phyloP scores from a whole-genome alignment of 1,284 basidiomycete genomes.

The Apiotrichum mycotoxinovorans region DNA sequence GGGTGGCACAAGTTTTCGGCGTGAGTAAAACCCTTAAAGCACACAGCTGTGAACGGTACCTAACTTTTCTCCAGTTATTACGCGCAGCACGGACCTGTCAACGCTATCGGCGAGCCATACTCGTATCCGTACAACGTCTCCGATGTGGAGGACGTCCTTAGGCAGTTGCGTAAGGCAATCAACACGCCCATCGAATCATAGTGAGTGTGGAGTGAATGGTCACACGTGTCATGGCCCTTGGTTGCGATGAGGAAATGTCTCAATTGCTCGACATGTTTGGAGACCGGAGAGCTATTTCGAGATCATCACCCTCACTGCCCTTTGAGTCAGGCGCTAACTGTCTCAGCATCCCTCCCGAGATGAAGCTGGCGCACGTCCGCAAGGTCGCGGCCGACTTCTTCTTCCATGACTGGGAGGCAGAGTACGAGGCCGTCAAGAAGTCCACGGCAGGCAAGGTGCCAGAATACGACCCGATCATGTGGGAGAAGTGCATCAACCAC shows the following conservation, averaged over 20 bases:
- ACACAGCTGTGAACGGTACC: too few relatives aligned
- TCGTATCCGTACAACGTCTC: constrained; percentile 38
- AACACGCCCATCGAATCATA: constrained; percentile 30
- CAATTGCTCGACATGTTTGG: too few relatives aligned
- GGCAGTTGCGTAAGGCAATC: constrained; percentile 27
- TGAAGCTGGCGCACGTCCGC: constrained; percentile 24
- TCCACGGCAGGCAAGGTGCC: constrained; percentile 25
- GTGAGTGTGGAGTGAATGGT: constrained; percentile 20
- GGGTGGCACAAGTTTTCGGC: constrained; percentile 1
- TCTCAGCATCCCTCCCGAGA: constrained; percentile 13
- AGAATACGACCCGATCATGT: background rate
- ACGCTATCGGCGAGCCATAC: constrained; percentile 38
- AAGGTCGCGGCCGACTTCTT: constrained; percentile 23
- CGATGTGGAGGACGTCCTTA: constrained; percentile 27
- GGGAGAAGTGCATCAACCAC: constrained; percentile 1
- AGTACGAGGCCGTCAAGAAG: constrained; percentile 15
- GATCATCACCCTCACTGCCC: too few relatives aligned
- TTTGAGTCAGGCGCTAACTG: too few relatives aligned
- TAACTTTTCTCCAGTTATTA: background rate
- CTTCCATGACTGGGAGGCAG: constrained; percentile 26
- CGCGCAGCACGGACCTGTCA: constrained; percentile 42
- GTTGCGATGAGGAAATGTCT: too few relatives aligned
- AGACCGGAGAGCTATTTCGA: too few relatives aligned
- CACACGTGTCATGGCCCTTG: background rate
- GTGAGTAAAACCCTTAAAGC: too few relatives aligned